These are phyloP conservation scores for Kwoniella botswanensis DNA, from an alignment of 768 basidiomycete species.

Conservation along the genomic window DNA sequence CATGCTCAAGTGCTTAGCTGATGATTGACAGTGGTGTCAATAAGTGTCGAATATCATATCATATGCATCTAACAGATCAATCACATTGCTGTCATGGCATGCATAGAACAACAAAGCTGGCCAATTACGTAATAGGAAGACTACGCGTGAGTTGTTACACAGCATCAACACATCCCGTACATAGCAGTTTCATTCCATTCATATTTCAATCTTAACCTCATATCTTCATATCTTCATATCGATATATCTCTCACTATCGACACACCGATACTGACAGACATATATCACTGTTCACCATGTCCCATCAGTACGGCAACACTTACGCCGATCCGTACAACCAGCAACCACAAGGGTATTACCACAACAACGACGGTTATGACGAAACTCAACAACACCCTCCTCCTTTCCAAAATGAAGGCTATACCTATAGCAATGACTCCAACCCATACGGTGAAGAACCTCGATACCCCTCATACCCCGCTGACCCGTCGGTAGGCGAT, in stretches of 20 bases:
- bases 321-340: slow-evolving; percentile 24
- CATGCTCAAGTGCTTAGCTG: background rate
- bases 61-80: too few species aligned
- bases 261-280: background rate
- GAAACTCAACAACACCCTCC: slow-evolving; percentile 16
- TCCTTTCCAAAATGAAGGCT: slow-evolving; percentile 14
- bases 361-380: slow-evolving; percentile 8
- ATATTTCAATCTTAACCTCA: background rate
- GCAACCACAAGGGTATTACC: slow-evolving; percentile 1
- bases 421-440: slow-evolving; percentile 24
- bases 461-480: slow-evolving; percentile 30
- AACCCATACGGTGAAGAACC: slow-evolving; percentile 32
- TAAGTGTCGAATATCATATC: too few species aligned
- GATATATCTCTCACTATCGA: background rate
- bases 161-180: background rate
- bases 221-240: background rate
- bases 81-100: too few species aligned
- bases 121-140: too few species aligned
- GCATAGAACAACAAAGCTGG: too few species aligned
- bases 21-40: too few species aligned
- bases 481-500: slow-evolving; percentile 20
- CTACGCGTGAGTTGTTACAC: background rate
- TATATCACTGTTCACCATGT: slow-evolving; percentile 6
- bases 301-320: slow-evolving; percentile 10
- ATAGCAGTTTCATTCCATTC: slow-evolving; percentile 6